Base-by-base conservation (phyloP, 1,139 yeast genomes). In the Hansenula sp. region DNA sequence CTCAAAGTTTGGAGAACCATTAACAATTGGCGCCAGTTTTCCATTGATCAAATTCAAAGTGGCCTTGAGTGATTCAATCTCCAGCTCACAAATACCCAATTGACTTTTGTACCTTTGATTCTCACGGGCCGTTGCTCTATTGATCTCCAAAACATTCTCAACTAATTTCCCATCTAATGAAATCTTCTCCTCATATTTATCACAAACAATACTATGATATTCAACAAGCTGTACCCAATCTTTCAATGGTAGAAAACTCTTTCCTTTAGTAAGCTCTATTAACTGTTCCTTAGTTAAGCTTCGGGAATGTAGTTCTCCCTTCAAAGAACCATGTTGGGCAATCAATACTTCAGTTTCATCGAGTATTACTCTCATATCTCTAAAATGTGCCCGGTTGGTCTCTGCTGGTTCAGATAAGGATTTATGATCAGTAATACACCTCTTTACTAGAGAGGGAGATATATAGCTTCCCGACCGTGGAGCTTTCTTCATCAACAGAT, bases 291-390 rank as follows among this genome's bases (percentile, higher is more conserved):
- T 25, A 11, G 25, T 33, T 9, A 15, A 18, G 12, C 25, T 21
- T 21, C 25, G 5, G 9, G 24, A 13, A 13, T 12, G 15, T 12
- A 13, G 31, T 28, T 15, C 18, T 28, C 21, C 33, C 3, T 36
- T n/a, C 5, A 13, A 25, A 13, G 16, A n/a, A 9, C 39, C 32
- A 25, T 25, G 19, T 16, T 36, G 18, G 8, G 28, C 33, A 18
- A 36, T 36, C 33, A 36, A 36, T 3, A n/a, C 18, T 8, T 36
- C 39, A 16, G 39, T 36, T 18, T 36, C 39, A 13, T 36, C 15
- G 3, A 36, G 28, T 13, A 36, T n/a, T 12, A 17, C 33, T 28
- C 18, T 36, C 10, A 17, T 25, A 16, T 13, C 28, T 17, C 21
- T 16, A 28, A 4, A n/a, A n/a, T n/a, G n/a, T 9, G 5, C 25